Base-by-base conservation (phyloP, 2,329 filamentous ascomycete species). In the Sporothrix phasma region DNA sequence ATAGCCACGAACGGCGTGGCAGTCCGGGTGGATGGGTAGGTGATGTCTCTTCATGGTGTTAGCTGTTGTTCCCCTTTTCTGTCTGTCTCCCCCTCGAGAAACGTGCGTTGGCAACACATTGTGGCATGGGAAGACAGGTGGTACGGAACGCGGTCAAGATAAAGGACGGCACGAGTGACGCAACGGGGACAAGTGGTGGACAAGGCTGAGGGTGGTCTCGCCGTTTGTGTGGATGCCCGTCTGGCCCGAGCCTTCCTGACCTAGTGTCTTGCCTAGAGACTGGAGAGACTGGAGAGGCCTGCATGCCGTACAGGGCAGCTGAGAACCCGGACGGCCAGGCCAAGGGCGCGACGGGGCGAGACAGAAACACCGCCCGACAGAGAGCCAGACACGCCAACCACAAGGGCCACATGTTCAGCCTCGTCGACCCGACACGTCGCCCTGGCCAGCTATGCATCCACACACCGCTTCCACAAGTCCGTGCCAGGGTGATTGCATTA, bases 11-110 rank as follows among this genome's bases (percentile, higher is more conserved):
- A 39, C 31, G 31, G 31, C 31, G 31, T 24, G 31, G 34, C 51
- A 56, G 51, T 39, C 34, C 19, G 19, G 31, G 19, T 24, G 11
- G 10, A 11, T 11, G n/a, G 24, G 51, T n/a, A 31, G 5, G n/a
- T 39, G 51, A 11, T 56, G 61, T 41, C n/a, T 37, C 31, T 63
- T 63, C 61, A 63, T 63, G 26, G 19, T 63, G 39, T 63, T 3
- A 63, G 61, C 34, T 34, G 6, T 31, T 37, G 13, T 17, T 51
- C 24, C 17, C 5, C 3, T 19, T 19, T 8, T 15, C 6, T n/a
- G n/a, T n/a, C n/a, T n/a, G n/a, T n/a, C n/a, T n/a, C n/a, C n/a
- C n/a, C n/a, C n/a, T n/a, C n/a, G n/a, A 39, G 24, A 56, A 2
- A 54, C 11, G 31, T 39, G 51, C 51, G 24, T 56, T n/a, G 31